Evolutionary conservation across 805 yeast genomes (phyloP).

Genomic region (Cyberlindnera maclurae): DNA sequence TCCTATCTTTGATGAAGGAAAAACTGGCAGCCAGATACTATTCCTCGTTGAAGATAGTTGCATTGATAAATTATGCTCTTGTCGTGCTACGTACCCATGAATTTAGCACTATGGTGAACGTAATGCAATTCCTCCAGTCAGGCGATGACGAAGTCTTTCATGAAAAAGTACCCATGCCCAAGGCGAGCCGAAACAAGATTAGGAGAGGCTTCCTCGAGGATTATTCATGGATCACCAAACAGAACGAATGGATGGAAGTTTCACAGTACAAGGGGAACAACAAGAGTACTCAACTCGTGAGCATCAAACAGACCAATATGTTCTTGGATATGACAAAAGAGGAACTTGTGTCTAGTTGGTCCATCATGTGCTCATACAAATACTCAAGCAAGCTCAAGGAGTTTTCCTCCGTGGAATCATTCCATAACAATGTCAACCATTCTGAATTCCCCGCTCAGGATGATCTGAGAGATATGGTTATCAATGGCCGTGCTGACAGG

Average conservation of each 20-base stretch:
- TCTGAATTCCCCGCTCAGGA: neutral
- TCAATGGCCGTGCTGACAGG: neutral
- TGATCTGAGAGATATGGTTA: neutral
- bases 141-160: conserved; percentile 6
- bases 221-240: conserved; percentile 7
- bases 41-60: conserved; percentile 7
- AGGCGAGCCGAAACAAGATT: conserved; percentile 7
- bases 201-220: conserved; percentile 8
- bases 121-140: conserved; percentile 14
- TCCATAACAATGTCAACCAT: too few relatives aligned
- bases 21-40: conserved; percentile 13
- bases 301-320: conserved; percentile 12
- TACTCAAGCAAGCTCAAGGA: too few relatives aligned
- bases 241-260: conserved; percentile 15
- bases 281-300: conserved; percentile 8
- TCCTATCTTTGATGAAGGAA: conserved; percentile 5
- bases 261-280: conserved; percentile 1
- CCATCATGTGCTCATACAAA: too few relatives aligned
- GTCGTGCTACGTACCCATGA: conserved; percentile 6
- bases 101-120: conserved; percentile 13
- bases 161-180: conserved; percentile 1
- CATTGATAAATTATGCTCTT: conserved; percentile 6
- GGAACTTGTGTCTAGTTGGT: conserved; percentile 1
- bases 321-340: conserved; percentile 6
- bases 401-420: too few relatives aligned